Evolutionary conservation across 345 rosid species (phyloP), one percentile per base, ranked within the genome.

Genomic region (Citrus hindsii): DNA sequence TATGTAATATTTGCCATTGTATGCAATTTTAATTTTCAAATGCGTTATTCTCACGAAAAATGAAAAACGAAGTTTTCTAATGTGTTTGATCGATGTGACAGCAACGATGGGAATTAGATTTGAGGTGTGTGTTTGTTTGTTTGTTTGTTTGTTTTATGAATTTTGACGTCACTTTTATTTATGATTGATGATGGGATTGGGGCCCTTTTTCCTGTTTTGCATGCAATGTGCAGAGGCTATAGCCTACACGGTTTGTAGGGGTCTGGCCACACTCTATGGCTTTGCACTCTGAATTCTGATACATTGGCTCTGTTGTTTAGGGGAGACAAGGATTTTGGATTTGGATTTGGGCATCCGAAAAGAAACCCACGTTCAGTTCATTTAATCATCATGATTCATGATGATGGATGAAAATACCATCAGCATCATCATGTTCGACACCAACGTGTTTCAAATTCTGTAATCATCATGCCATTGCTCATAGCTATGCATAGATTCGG

Each of bases 171-270:
- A 80, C 12, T 22, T 27, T n/a, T 56, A 73, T 74, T 48, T 27
- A 66, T 83, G 69, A 78, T 79, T 71, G 82, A 59, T 27, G 78
- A 60, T 66, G 75, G 79, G 72, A 73, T 65, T 64, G 83, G 77
- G 35, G 46, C 78, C 59, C 69, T 28, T 73, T 62, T 42, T 59
- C 66, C 28, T 7, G 24, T 13, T 55, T 42, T 82, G 81, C 84
- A 76, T 76, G 79, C 53, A 70, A 51, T 32, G 37, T 18, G 6
- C 33, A 27, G 6, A 53, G 74, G 74, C 42, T 33, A 30, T 32
- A 33, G 51, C 32, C 25, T 70, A 71, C 9, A 10, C 10, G 2
- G 2, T 25, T 42, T 30, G 24, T 0, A 19, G 46, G 73, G 73
- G 38, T 13, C 71, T 53, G 67, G 42, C 38, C 77, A 58, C 66